Evolutionary conservation across 1,139 yeast genomes (phyloP), one percentile per base, ranked within the genome.

Genomic region (Sugiyamaella sp.): DNA sequence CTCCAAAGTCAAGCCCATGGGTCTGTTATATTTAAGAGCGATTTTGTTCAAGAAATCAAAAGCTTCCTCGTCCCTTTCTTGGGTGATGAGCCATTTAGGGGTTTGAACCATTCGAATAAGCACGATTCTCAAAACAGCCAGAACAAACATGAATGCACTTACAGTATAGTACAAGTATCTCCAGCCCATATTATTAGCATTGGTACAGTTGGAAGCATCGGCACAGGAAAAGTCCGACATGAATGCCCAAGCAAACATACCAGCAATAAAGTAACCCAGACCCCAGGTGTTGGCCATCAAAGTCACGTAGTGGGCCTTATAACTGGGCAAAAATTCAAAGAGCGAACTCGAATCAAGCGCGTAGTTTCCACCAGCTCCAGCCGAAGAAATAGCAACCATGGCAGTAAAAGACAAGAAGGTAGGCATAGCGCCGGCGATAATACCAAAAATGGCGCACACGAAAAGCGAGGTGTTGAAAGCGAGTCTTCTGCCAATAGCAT

Each of bases 211-310:
- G 9, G 62, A 71, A n/a, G 66, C 66, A 12, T 60, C 57, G 0
- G 64, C 53, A 67, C 85, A 81, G 9, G 80, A 73, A 56, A 71
- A 69, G 51, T 75, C 74, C 25, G 82, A 77, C 52, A 81, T 67
- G 52, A 80, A 78, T 0, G 81, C 82, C 81, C 83, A 81, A 2
- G 82, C 78, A 39, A 80, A 60, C 32, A 80, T 68, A 24, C 72
- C 73, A 6, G 82, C 79, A 43, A 81, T 69, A 0, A 82, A 78
- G 66, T 80, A 84, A 40, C 85, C 85, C 54, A 81, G 67, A 55
- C 83, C 84, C 85, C 85, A 81, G 69, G 78, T 80, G 19, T 72
- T 69, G 10, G 85, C 84, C 69, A 81, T 72, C 32, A 79, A 69
- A 0, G 84, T 79, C 49, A 79, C 73, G 51, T 81, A 66, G 73